Percentiles rank a stretch among this genome's conserved stretches.
These are phyloP conservation scores for Candida quercuum DNA, from an alignment of 805 yeast species.

Conservation along the genomic window DNA sequence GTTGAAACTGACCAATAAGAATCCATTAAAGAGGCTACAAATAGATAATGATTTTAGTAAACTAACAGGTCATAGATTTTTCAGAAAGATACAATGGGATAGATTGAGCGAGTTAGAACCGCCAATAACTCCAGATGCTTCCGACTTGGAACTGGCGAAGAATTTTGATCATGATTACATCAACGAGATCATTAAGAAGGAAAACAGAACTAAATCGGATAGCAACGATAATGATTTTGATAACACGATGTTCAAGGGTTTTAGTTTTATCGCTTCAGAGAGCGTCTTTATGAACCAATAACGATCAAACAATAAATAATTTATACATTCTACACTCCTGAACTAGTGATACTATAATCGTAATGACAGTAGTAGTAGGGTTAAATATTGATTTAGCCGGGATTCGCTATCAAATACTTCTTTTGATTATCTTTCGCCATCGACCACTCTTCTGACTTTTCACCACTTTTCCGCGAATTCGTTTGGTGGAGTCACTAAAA, in stretches of 20 bases:
- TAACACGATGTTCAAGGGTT: constrained; percentile 33
- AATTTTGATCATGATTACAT: constrained; percentile 78
- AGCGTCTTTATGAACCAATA: no score
- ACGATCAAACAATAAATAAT: no score
- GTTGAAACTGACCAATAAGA: constrained; percentile 59
- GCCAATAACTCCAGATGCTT: constrained; percentile 71
- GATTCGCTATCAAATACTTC: no score
- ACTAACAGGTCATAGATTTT: constrained; percentile 64
- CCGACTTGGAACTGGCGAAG: constrained; percentile 74
- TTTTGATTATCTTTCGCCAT: no score
- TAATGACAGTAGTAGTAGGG: no score
- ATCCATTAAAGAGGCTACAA: constrained; percentile 60
- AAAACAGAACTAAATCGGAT: background rate
- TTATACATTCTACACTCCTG: no score
- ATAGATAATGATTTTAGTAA: constrained; percentile 35
- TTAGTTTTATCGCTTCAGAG: constrained; percentile 40
- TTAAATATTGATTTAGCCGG: no score
- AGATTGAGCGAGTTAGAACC: constrained; percentile 45
- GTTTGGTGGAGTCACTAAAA: no score
- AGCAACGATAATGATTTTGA: constrained; percentile 4
- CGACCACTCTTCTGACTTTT: no score
- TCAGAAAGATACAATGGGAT: constrained; percentile 71
- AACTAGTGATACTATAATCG: no score
- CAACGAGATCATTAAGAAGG: constrained; percentile 33
- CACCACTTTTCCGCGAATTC: no score